Evolutionary conservation across 805 yeast species (phyloP).

Genomic region (Naumovozyma castellii): DNA sequence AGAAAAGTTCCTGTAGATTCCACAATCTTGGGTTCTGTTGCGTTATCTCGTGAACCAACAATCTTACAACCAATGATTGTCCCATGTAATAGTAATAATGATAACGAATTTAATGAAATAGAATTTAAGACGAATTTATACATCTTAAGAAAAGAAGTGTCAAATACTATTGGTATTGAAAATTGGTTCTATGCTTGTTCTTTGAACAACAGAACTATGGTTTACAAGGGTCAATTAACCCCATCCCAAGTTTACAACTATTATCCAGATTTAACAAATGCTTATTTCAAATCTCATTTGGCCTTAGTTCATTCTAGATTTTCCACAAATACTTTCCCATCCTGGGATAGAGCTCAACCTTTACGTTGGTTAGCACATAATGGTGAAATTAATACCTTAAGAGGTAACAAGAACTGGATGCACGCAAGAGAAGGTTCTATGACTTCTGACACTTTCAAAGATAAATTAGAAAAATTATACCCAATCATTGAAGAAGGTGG

Average conservation of each 20-base stretch:
- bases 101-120: slow-evolving; percentile 34
- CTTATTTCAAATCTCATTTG: slow-evolving; percentile 89
- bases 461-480: slow-evolving; percentile 79
- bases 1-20: slow-evolving; percentile 91
- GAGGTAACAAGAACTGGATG: slow-evolving; percentile 99
- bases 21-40: slow-evolving; percentile 90
- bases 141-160: slow-evolving; percentile 78
- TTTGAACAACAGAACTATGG: slow-evolving; percentile 76
- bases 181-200: slow-evolving; percentile 98
- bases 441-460: slow-evolving; percentile 80
- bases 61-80: slow-evolving; percentile 92
- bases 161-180: slow-evolving; percentile 85
- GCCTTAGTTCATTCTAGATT: slow-evolving; percentile 95
- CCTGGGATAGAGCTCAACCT: slow-evolving; percentile 99
- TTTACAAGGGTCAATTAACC: slow-evolving; percentile 94
- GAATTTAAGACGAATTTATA: slow-evolving; percentile 75
- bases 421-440: slow-evolving; percentile 96
- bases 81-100: slow-evolving; percentile 28
- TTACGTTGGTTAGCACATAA: slow-evolving; percentile 95
- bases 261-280: slow-evolving; percentile 85
- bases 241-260: slow-evolving; percentile 94
- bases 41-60: slow-evolving; percentile 83
- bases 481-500: slow-evolving; percentile 98
- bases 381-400: slow-evolving; percentile 93
- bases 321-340: slow-evolving; percentile 96